Conservation (phyloP, 73 alveolate genomes). For the Paramecium sexaurelia region DNA sequence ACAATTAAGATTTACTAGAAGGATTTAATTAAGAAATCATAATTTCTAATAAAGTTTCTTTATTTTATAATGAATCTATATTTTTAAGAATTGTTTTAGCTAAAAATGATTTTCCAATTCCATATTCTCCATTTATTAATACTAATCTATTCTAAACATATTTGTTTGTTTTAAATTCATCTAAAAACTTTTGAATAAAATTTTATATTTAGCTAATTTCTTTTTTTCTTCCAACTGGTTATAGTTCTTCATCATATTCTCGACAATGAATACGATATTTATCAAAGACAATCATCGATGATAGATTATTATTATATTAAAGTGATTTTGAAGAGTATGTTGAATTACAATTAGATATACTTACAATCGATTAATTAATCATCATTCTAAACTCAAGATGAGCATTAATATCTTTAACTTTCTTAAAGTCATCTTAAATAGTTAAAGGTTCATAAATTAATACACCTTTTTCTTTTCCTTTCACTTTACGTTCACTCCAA, state of each 20-base stretch:
- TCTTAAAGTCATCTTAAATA: neutral
- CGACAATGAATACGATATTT: neutral
- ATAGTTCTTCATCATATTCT: neutral
- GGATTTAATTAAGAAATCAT: slow-evolving; percentile 18
- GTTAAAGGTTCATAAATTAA: slow-evolving; percentile 45
- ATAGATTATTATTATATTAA: neutral
- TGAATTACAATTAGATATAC: neutral
- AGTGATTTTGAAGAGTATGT: neutral
- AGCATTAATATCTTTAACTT: neutral
- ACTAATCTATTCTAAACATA: neutral
- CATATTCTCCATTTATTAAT: neutral
- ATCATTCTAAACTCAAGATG: neutral
- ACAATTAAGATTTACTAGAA: neutral
- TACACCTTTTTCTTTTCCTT: slow-evolving; percentile 47
- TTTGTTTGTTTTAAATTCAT: neutral
- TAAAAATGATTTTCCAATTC: slow-evolving; percentile 32
- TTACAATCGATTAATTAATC: neutral
- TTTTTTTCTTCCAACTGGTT: neutral
- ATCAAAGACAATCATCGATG: neutral
- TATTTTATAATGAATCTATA: neutral
- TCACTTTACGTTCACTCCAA: slow-evolving; percentile 58
- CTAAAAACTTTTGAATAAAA: neutral
- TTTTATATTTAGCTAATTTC: neutral
- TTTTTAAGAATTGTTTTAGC: neutral
- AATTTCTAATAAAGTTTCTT: neutral